Evolutionary conservation across 2,329 filamentous ascomycete species (phyloP).

Genomic region (Monosporascus sp.): DNA sequence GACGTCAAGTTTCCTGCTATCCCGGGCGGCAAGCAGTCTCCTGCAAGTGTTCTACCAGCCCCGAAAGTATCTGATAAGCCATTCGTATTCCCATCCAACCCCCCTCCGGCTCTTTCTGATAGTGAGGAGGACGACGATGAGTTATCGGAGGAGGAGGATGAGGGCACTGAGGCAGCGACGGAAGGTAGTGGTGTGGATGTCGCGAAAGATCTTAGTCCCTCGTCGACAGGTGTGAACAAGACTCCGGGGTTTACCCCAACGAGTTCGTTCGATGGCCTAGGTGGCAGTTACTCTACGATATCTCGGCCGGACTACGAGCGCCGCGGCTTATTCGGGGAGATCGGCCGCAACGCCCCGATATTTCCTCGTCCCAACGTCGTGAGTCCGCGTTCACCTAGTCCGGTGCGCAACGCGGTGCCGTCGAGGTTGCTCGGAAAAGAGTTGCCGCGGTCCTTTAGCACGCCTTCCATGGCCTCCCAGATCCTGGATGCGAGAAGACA

Average conservation of each 20-base stretch:
- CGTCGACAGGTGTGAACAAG: slow-evolving; percentile 36
- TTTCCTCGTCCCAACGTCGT: slow-evolving; percentile 49
- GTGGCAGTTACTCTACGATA: slow-evolving; percentile 42
- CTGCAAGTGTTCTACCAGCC: slow-evolving; percentile 16
- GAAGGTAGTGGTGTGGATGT: slow-evolving; percentile 62
- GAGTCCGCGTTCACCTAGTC: slow-evolving; percentile 70
- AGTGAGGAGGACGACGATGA: slow-evolving; percentile 38
- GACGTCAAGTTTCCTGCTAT: slow-evolving; percentile 21
- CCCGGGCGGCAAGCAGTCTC: slow-evolving; percentile 16
- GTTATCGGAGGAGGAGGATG: slow-evolving; percentile 43
- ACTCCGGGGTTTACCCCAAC: slow-evolving; percentile 51
- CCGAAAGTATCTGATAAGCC: slow-evolving; percentile 12
- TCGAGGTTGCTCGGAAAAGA: slow-evolving; percentile 44
- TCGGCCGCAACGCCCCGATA: slow-evolving; percentile 43
- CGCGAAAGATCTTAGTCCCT: slow-evolving; percentile 57
- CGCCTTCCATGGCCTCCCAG: slow-evolving; percentile 54
- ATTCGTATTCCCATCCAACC: slow-evolving; percentile 20
- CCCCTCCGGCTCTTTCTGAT: slow-evolving; percentile 23
- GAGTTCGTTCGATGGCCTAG: slow-evolving; percentile 50
- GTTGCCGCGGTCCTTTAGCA: slow-evolving; percentile 52
- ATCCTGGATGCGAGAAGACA: slow-evolving; percentile 38
- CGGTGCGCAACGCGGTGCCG: slow-evolving; percentile 55
- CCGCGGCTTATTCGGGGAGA: slow-evolving; percentile 49
- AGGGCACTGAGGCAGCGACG: slow-evolving; percentile 38
- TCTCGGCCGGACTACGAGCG: slow-evolving; percentile 40